Percentiles rank a stretch among this genome's conserved stretches.
Conservation (phyloP, 2,329 filamentous ascomycete genomes). For the Samsoniella hepiali region DNA sequence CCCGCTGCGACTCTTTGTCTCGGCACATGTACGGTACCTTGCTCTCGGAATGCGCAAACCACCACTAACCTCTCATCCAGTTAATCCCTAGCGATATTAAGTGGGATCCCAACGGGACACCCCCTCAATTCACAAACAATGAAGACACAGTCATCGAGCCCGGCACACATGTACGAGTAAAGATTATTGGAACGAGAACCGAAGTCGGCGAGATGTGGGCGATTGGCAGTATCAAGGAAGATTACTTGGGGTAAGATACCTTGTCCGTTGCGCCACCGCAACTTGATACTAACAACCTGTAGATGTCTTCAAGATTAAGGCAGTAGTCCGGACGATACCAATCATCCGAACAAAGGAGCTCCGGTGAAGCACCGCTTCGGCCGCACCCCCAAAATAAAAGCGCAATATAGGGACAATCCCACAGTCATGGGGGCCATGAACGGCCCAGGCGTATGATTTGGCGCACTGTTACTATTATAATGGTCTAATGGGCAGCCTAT, state of each 20-base stretch:
- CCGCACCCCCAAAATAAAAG: background rate
- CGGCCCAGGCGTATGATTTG: conserved; percentile 1
- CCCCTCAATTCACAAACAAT: conserved; percentile 95
- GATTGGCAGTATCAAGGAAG: conserved; percentile 93
- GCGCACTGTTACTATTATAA: conserved; percentile 3
- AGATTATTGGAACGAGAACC: conserved; percentile 88
- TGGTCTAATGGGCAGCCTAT: background rate
- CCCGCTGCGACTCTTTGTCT: conserved; percentile 75
- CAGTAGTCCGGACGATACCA: background rate
- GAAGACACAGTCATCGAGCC: conserved; percentile 92
- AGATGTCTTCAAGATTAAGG: conserved; percentile 25
- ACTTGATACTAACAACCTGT: conserved; percentile 16
- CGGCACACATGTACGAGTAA: conserved; percentile 87
- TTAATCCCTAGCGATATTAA: conserved; percentile 89
- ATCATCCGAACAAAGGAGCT: background rate
- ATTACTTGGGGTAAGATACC: conserved; percentile 60
- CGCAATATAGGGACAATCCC: background rate
- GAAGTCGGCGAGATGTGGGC: conserved; percentile 96
- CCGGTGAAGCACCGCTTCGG: background rate
- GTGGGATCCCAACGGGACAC: conserved; percentile 92
- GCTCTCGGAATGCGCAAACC: background rate
- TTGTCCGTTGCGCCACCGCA: conserved; percentile 1
- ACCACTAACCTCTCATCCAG: conserved; percentile 41
- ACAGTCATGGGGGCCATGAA: background rate
- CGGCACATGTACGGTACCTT: conserved; percentile 64